Conservation (phyloP, 257 asterid genomes). For the Solanum lycopersicoides region DNA sequence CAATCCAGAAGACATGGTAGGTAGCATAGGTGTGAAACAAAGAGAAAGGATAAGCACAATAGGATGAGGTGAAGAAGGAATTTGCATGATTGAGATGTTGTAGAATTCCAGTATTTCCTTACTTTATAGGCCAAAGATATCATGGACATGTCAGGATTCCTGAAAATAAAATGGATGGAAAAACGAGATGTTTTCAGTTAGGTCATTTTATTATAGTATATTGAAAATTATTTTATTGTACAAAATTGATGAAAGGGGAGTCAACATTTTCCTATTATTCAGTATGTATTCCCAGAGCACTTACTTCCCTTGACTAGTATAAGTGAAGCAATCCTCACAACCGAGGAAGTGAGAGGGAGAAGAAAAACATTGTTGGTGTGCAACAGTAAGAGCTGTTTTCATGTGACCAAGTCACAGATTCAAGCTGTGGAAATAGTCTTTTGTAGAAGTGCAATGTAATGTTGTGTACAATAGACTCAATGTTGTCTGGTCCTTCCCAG, state of each 20-base stretch:
- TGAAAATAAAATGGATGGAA: neutral
- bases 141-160: neutral
- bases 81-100: neutral
- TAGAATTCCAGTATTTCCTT: neutral
- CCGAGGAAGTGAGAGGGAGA: neutral
- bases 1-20: neutral
- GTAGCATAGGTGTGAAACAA: neutral
- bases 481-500: neutral
- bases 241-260: neutral
- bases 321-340: neutral
- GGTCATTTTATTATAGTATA: neutral
- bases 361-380: neutral
- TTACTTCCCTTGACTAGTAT: neutral
- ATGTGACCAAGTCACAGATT: neutral
- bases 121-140: neutral
- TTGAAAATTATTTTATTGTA: neutral
- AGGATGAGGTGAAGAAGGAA: neutral
- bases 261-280: neutral
- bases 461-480: neutral
- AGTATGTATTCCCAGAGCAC: neutral
- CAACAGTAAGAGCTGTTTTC: neutral
- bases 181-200: neutral
- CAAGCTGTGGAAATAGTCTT: neutral
- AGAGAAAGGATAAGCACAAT: neutral
- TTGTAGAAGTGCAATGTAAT: neutral